Conservation (phyloP, 495 filamentous ascomycete genomes). For the Chaetomium tenue region DNA sequence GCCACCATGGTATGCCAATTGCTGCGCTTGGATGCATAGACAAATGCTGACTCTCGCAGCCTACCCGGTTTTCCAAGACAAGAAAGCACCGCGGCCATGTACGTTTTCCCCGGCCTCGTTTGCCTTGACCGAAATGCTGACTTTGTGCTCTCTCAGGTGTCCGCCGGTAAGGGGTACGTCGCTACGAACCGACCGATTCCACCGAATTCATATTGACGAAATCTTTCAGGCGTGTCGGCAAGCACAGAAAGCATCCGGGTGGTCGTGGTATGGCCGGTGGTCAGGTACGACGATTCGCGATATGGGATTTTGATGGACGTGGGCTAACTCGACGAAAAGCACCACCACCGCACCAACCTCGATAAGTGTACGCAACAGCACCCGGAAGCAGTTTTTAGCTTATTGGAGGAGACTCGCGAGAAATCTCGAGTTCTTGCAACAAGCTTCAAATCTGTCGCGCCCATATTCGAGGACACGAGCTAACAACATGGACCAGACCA, state of each 20-base stretch:
- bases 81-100: constrained; percentile 44
- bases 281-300: constrained; percentile 32
- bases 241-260: constrained; percentile 43
- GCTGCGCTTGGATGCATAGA: constrained; percentile 2
- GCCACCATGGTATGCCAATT: constrained; percentile 38
- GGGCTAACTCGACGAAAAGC: constrained; percentile 36
- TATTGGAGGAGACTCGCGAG: not conserved
- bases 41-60: constrained; percentile 34
- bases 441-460: constrained; percentile 12
- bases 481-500: constrained; percentile 35
- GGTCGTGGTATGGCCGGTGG: constrained; percentile 45
- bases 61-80: constrained; percentile 43
- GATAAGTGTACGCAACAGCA: constrained; percentile 36
- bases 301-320: constrained; percentile 11
- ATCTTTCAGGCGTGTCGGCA: constrained; percentile 37
- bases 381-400: constrained; percentile 13
- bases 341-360: constrained; percentile 41
- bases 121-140: constrained; percentile 27
- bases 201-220: constrained; percentile 30
- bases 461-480: constrained; percentile 12
- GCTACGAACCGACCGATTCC: constrained; percentile 27
- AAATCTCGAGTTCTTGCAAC: constrained; percentile 8
- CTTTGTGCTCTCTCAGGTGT: constrained; percentile 32
- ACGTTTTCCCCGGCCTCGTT: constrained; percentile 22
- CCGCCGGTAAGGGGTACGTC: constrained; percentile 43